Conservation (phyloP, 1,284 basidiomycete species). For the Ceratobasidium sp. region DNA sequence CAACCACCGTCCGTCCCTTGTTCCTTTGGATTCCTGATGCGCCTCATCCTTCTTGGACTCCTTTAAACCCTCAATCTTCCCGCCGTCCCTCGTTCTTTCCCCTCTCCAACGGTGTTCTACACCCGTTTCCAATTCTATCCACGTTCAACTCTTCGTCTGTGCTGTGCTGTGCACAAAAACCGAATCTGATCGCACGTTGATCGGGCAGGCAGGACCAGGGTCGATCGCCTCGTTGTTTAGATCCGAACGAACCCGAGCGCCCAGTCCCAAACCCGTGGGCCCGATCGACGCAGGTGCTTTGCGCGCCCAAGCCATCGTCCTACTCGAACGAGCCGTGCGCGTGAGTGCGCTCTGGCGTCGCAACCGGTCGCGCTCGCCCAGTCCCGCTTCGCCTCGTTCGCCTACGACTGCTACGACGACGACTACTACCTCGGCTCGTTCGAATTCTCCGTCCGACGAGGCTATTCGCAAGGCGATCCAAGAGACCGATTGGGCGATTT, state of each 20-base stretch:
- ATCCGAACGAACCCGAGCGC: conserved; percentile 13
- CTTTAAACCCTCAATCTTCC: too few species aligned
- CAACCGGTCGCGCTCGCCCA: background rate
- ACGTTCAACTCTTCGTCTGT: background rate
- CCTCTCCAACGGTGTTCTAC: background rate
- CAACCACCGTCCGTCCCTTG: background rate
- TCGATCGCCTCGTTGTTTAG: conserved; percentile 23
- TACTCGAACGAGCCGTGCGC: conserved; percentile 32
- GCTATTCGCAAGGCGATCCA: conserved; percentile 1
- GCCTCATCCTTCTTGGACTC: background rate
- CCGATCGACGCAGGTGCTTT: background rate
- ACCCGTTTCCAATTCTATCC: background rate
- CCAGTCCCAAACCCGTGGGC: conserved; percentile 6
- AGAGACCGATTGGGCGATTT: conserved; percentile 33
- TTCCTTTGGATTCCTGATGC: background rate
- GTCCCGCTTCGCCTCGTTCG: background rate
- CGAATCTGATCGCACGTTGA: background rate
- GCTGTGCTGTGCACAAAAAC: background rate
- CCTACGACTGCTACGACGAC: background rate
- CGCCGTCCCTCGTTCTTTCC: too few species aligned
- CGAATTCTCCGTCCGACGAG: background rate
- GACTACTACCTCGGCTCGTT: too few species aligned
- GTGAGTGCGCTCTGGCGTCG: conserved; percentile 19
- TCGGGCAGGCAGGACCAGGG: conserved; percentile 5
- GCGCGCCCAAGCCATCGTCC: conserved; percentile 25